These are phyloP conservation scores for Magnolia kwangsiensis DNA, from an alignment of 164 flowering plant species.

Conservation along the genomic window DNA sequence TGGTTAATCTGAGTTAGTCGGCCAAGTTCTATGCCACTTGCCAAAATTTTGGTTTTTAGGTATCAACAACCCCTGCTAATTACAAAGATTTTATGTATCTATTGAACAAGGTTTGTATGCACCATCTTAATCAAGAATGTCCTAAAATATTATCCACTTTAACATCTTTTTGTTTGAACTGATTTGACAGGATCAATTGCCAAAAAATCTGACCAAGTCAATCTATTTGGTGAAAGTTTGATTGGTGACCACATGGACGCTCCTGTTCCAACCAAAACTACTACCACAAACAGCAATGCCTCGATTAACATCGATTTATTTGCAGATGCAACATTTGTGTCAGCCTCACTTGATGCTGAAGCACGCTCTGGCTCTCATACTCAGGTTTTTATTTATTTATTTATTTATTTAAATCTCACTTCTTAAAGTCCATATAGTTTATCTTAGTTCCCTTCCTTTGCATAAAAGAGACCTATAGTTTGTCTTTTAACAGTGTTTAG, in stretches of 20 bases:
- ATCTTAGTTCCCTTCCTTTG: background rate
- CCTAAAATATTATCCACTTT: background rate
- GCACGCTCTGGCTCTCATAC: conserved; percentile 29
- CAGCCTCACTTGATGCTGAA: conserved; percentile 54
- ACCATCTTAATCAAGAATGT: background rate
- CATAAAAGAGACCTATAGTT: background rate
- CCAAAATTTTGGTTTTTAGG: background rate
- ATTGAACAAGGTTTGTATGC: no score
- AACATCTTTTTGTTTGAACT: background rate
- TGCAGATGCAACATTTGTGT: conserved; percentile 90
- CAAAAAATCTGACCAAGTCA: conserved; percentile 48
- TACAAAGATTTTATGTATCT: no score
- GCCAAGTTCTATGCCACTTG: no score
- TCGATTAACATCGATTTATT: conserved; percentile 75
- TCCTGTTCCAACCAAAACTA: conserved; percentile 44
- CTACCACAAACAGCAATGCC: conserved; percentile 17
- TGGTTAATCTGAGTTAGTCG: no score
- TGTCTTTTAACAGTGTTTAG: no score
- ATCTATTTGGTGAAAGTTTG: conserved; percentile 47
- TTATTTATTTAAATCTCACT: background rate
- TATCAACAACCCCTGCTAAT: background rate
- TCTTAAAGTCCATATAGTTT: no score
- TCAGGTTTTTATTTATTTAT: conserved; percentile 37
- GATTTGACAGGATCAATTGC: conserved; percentile 50
- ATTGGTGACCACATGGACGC: conserved; percentile 72